Evolutionary conservation across 306 rosid genomes (phyloP).

Genomic region (Parietaria judaica): DNA sequence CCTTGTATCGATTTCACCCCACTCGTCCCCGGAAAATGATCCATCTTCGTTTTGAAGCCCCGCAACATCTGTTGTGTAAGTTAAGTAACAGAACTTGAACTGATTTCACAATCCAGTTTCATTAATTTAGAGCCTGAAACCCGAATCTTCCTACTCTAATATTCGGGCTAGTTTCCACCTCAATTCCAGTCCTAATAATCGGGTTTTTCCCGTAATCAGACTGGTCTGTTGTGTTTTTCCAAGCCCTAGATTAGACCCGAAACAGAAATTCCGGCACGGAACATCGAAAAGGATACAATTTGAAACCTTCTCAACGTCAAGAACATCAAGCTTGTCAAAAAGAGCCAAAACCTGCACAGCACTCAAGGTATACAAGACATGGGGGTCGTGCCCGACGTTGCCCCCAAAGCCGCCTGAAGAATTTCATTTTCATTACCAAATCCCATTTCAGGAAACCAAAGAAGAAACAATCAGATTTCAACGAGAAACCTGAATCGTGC

Average conservation of each 20-base stretch:
- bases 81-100: constrained; percentile 31
- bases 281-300: constrained; percentile 58
- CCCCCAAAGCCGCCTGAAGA: constrained; percentile 75
- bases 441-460: background rate
- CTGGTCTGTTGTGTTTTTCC: background rate
- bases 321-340: constrained; percentile 51
- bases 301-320: constrained; percentile 63
- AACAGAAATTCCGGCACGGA: background rate
- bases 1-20: constrained; percentile 94
- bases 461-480: background rate
- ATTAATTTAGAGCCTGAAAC: background rate
- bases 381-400: constrained; percentile 80
- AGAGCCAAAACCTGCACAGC: constrained; percentile 79
- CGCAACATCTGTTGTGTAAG: constrained; percentile 44
- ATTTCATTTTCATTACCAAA: background rate
- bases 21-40: constrained; percentile 85
- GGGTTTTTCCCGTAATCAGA: too few species aligned
- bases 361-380: constrained; percentile 70
- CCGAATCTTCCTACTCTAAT: too few species aligned
- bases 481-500: constrained; percentile 59
- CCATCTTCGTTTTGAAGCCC: constrained; percentile 86
- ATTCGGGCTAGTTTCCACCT: too few species aligned
- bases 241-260: background rate
- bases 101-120: background rate
- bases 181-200: too few species aligned